phyloP scores from a whole-genome alignment of 2,329 filamentous ascomycete species.

The Scytalidium sp. region DNA sequence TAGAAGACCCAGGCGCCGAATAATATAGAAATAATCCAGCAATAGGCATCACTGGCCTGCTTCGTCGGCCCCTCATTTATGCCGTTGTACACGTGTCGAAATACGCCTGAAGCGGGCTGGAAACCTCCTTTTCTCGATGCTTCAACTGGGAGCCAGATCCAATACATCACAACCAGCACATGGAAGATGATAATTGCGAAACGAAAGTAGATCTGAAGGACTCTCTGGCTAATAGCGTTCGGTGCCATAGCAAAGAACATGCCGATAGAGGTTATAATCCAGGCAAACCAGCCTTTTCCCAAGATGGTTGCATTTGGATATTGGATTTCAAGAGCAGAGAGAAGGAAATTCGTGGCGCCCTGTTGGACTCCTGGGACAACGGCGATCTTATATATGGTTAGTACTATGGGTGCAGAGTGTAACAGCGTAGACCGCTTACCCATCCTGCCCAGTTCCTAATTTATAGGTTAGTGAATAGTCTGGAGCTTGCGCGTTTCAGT shows the following conservation, averaged over 20 bases:
- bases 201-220: constrained; percentile 34
- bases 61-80: constrained; percentile 32
- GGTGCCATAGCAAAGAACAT: constrained; percentile 34
- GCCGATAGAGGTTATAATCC: constrained; percentile 32
- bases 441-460: constrained; percentile 32
- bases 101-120: constrained; percentile 29
- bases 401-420: not conserved
- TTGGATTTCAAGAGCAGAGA: constrained; percentile 35
- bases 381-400: constrained; percentile 12
- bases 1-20: constrained; percentile 35
- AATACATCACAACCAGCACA: constrained; percentile 31
- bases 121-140: constrained; percentile 28
- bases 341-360: constrained; percentile 36
- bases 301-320: constrained; percentile 32
- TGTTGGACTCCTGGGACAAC: constrained; percentile 38
- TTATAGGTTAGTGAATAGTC: not conserved
- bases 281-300: constrained; percentile 33
- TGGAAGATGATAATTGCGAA: constrained; percentile 35
- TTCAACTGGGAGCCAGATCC: constrained; percentile 36
- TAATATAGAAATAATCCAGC: constrained; percentile 33
- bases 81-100: constrained; percentile 35
- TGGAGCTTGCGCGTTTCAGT: not conserved
- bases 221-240: constrained; percentile 31
- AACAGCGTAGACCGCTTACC: constrained; percentile 11
- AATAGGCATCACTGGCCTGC: constrained; percentile 33